phyloP scores from a whole-genome alignment of 83 land plant species.

The Isoetes engelmannii region DNA sequence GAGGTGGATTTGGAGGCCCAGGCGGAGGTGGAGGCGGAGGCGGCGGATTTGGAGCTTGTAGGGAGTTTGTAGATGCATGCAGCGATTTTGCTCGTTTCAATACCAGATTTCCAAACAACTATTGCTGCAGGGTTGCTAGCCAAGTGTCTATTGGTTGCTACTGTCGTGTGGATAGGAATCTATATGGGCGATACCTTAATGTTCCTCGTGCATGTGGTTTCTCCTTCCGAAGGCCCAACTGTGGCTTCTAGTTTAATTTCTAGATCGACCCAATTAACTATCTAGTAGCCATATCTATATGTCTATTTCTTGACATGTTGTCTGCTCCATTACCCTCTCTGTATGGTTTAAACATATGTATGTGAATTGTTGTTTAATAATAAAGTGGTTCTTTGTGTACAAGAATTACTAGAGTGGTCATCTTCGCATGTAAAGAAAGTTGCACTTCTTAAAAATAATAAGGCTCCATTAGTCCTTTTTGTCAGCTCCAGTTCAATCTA shows the following conservation, averaged over 20 bases:
- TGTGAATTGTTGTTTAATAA: too few relatives aligned
- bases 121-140: background rate
- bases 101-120: background rate
- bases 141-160: background rate
- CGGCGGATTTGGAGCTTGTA: constrained; percentile 1
- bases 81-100: constrained; percentile 4
- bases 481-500: too few relatives aligned
- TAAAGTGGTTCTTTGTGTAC: too few relatives aligned
- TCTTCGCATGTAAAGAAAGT: too few relatives aligned
- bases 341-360: too few relatives aligned
- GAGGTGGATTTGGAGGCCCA: background rate
- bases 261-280: too few relatives aligned
- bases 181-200: background rate
- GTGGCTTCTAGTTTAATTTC: background rate
- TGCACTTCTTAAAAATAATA: too few relatives aligned
- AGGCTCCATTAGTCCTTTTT: too few relatives aligned
- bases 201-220: constrained; percentile 1
- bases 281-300: too few relatives aligned
- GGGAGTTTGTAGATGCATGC: constrained; percentile 10
- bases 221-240: background rate
- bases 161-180: constrained; percentile 7
- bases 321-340: too few relatives aligned
- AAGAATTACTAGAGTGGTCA: too few relatives aligned
- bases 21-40: background rate
- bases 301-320: too few relatives aligned